A percentile compares a stretch with the other conserved stretches of the same genome.
These are phyloP conservation scores for Camellia sinensis DNA, from an alignment of 148 eudicot genomes.

Conservation along the genomic window DNA sequence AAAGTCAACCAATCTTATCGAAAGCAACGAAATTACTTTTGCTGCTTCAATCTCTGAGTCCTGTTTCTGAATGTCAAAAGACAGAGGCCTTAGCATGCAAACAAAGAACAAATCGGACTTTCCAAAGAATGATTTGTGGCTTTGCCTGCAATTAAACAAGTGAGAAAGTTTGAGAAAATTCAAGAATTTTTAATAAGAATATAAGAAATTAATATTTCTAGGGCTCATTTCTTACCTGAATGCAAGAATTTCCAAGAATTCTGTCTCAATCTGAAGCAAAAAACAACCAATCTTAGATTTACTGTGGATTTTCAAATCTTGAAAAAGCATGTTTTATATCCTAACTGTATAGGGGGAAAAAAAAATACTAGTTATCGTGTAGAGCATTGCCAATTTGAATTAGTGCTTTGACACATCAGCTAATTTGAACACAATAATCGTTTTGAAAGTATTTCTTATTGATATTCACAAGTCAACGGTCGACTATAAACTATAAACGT, in stretches of 20 bases:
- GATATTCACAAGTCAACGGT: too few relatives aligned
- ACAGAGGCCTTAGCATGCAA: constrained; percentile 55
- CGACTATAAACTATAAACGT: too few relatives aligned
- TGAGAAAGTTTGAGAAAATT: background rate
- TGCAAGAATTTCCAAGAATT: constrained; percentile 60
- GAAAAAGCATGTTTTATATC: background rate
- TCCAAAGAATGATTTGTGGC: constrained; percentile 60
- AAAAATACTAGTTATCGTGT: too few relatives aligned
- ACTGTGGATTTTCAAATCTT: background rate
- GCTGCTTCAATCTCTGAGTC: constrained; percentile 68
- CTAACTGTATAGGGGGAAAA: too few relatives aligned
- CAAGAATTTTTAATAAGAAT: background rate
- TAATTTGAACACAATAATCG: too few relatives aligned
- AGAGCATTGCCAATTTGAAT: too few relatives aligned
- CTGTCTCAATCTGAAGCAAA: constrained; percentile 56
- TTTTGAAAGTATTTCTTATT: too few relatives aligned
- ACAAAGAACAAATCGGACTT: constrained; percentile 69
- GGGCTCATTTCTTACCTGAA: constrained; percentile 44
- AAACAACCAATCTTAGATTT: constrained; percentile 2
- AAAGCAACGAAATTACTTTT: constrained; percentile 38
- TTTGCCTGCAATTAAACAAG: constrained; percentile 43
- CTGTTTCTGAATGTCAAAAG: constrained; percentile 53
- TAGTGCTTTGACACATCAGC: too few relatives aligned
- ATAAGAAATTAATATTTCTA: background rate
- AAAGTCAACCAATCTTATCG: too few relatives aligned